A percentile compares a stretch with the other conserved stretches of the same genome.
Evolutionary conservation across 1,284 basidiomycete species (phyloP).

Genomic region (Microbotryomycetes sp.): DNA sequence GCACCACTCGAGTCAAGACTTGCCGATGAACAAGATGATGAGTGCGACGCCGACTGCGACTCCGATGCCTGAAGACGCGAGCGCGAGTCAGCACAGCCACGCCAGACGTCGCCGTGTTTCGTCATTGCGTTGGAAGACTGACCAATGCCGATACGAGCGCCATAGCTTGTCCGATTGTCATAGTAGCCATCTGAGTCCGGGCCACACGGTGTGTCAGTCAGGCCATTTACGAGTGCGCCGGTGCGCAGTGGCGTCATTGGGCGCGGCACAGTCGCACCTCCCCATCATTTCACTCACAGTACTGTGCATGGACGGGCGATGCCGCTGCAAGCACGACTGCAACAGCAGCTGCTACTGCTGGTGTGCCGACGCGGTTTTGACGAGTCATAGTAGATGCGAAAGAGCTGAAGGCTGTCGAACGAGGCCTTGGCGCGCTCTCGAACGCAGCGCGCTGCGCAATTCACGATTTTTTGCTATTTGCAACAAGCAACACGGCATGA

Average conservation of each 20-base stretch:
- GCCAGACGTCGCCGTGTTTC: no score
- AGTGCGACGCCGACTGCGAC: not conserved
- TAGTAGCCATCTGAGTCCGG: not conserved
- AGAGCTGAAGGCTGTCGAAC: no score
- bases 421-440: no score
- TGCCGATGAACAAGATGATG: slow-evolving; percentile 1
- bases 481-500: no score
- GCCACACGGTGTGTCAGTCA: no score
- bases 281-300: not conserved
- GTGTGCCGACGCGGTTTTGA: no score
- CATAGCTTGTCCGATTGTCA: slow-evolving; percentile 7
- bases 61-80: not conserved
- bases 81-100: not conserved
- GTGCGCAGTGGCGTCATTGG: not conserved
- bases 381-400: no score
- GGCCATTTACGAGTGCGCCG: not conserved
- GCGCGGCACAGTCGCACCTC: not conserved
- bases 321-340: not conserved
- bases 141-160: slow-evolving; percentile 21
- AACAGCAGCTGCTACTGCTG: no score
- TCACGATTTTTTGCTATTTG: no score
- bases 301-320: not conserved
- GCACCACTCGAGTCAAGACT: no score
- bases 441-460: no score
- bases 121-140: no score